phyloP scores from a whole-genome alignment of 805 yeast species.

The Blastobotrys chiropterorum region DNA sequence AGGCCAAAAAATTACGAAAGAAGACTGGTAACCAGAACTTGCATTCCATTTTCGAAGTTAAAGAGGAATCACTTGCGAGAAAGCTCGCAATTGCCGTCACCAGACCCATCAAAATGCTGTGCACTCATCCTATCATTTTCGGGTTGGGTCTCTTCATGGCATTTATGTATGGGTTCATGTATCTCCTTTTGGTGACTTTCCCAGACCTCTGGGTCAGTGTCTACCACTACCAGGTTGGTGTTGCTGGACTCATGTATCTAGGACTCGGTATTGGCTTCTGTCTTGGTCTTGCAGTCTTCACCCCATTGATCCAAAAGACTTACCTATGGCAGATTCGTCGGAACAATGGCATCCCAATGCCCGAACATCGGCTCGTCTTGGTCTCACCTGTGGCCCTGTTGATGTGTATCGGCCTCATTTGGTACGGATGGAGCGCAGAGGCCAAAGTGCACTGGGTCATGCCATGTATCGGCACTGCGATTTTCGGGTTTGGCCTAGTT shows the following conservation, averaged over 20 bases:
- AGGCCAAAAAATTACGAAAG: conserved; percentile 43
- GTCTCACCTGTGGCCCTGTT: conserved; percentile 44
- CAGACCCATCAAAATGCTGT: conserved; percentile 49
- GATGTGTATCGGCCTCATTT: conserved; percentile 54
- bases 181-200: conserved; percentile 54
- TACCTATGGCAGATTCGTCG: conserved; percentile 34
- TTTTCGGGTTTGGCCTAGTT: conserved; percentile 54
- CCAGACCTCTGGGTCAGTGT: conserved; percentile 44
- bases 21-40: conserved; percentile 50
- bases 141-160: conserved; percentile 62
- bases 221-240: conserved; percentile 44
- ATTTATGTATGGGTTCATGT: conserved; percentile 59
- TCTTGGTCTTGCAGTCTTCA: conserved; percentile 46
- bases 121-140: conserved; percentile 56
- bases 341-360: conserved; percentile 51
- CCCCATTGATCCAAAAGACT: conserved; percentile 37
- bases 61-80: conserved; percentile 18
- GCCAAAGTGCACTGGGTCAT: conserved; percentile 52
- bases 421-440: conserved; percentile 71
- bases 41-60: conserved; percentile 51
- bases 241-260: conserved; percentile 39
- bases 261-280: conserved; percentile 52
- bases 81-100: conserved; percentile 40
- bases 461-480: conserved; percentile 54
- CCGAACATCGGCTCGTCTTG: conserved; percentile 51